Percentiles rank a stretch among this genome's conserved stretches.
Conservation (phyloP, 2,329 filamentous ascomycete genomes). For the Aureobasidium sp. region DNA sequence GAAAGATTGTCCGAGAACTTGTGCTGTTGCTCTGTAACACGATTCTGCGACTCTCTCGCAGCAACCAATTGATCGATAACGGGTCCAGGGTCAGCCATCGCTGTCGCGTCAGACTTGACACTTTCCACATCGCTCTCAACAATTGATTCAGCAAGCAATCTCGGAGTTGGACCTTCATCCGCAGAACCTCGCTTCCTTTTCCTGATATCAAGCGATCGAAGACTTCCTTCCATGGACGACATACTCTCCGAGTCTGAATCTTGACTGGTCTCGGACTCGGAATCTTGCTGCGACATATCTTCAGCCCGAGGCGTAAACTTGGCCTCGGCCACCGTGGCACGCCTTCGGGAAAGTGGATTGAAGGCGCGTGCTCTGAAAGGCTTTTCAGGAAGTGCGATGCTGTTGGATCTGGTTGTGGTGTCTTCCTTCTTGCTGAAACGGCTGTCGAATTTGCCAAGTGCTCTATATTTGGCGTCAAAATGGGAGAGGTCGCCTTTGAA, state of each 20-base stretch:
- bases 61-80: background rate
- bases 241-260: background rate
- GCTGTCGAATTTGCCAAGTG: constrained; percentile 36
- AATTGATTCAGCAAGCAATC: background rate
- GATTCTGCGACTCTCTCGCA: background rate
- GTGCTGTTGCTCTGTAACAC: background rate
- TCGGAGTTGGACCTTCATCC: background rate
- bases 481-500: constrained; percentile 43
- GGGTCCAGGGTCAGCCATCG: background rate
- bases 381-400: constrained; percentile 17
- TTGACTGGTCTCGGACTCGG: background rate
- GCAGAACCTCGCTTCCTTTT: constrained; percentile 1
- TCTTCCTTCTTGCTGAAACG: background rate
- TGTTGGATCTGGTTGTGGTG: background rate
- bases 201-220: background rate
- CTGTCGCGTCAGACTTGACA: background rate
- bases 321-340: background rate
- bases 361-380: background rate
- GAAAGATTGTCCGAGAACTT: background rate
- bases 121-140: constrained; percentile 8
- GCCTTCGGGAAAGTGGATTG: constrained; percentile 14
- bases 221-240: background rate
- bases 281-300: background rate
- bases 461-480: constrained; percentile 47
- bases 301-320: background rate